Conservation (phyloP, 2,329 filamentous ascomycete genomes). For the Epichloe typhina region DNA sequence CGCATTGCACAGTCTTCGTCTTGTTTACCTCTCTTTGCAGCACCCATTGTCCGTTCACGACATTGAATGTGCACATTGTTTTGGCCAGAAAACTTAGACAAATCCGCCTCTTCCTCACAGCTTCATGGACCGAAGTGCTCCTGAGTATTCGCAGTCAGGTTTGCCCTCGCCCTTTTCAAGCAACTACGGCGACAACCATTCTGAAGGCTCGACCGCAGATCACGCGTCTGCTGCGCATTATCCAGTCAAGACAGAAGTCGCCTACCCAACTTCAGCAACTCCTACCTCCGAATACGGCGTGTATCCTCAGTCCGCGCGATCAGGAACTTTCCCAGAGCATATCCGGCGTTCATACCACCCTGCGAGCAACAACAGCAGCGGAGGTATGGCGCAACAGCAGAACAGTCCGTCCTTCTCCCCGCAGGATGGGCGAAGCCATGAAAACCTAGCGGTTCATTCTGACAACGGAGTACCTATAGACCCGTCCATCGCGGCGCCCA, state of each 20-base stretch:
- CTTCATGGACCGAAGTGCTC: conserved; percentile 48
- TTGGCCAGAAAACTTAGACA: conserved; percentile 1
- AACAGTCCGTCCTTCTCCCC: conserved; percentile 93
- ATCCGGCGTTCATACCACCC: conserved; percentile 75
- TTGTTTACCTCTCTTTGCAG: not conserved
- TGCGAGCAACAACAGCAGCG: conserved; percentile 58
- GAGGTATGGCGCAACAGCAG: conserved; percentile 92
- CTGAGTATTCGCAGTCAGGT: conserved; percentile 80
- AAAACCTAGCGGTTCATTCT: conserved; percentile 72
- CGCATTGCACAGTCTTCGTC: conserved; percentile 1
- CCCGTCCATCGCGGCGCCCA: conserved; percentile 89
- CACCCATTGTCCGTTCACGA: conserved; percentile 5
- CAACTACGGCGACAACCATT: conserved; percentile 55
- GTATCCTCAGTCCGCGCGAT: conserved; percentile 63
- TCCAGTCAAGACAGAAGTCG: conserved; percentile 67
- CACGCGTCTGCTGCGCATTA: conserved; percentile 88
- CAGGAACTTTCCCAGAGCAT: conserved; percentile 77
- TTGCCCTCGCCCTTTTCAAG: conserved; percentile 62
- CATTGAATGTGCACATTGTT: conserved; percentile 5
- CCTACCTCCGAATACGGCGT: conserved; percentile 82
- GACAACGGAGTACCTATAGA: conserved; percentile 97
- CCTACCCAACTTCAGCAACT: conserved; percentile 65
- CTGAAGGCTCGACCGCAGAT: conserved; percentile 83
- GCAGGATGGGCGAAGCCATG: conserved; percentile 69
- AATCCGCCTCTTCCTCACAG: conserved; percentile 11